These are phyloP conservation scores for Ogataea thermomethanolica DNA, from an alignment of 805 yeast genomes.

Conservation along the genomic window DNA sequence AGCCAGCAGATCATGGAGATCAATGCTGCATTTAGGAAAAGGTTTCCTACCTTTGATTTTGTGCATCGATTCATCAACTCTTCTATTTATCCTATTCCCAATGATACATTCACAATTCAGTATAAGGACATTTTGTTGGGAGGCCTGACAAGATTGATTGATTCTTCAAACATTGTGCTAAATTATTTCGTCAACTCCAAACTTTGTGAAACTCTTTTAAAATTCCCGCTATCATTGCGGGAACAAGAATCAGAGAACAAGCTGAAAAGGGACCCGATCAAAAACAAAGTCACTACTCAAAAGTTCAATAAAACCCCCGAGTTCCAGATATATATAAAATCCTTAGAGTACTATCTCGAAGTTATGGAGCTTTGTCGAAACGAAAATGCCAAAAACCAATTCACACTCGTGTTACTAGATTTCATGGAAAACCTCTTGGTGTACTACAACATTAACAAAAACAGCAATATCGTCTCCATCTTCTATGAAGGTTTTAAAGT, in stretches of 20 bases:
- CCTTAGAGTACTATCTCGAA: conserved; percentile 13
- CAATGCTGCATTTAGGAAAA: conserved; percentile 2
- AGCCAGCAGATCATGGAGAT: conserved; percentile 5
- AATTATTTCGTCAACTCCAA: conserved; percentile 13
- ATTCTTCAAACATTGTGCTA: conserved; percentile 6
- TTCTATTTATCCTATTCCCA: conserved; percentile 4
- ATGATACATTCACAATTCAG: conserved; percentile 9
- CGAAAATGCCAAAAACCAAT: conserved; percentile 10
- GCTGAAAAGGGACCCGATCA: conserved; percentile 12
- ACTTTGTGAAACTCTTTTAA: conserved; percentile 14
- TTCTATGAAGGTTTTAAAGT: conserved; percentile 19
- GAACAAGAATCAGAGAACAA: conserved; percentile 11
- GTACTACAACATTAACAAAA: conserved; percentile 9
- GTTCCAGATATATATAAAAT: conserved; percentile 9
- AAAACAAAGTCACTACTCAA: conserved; percentile 15
- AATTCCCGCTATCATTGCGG: conserved; percentile 14
- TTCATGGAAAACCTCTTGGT: conserved; percentile 14
- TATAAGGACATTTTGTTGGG: conserved; percentile 10
- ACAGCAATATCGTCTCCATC: conserved; percentile 10
- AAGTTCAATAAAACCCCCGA: conserved; percentile 13
- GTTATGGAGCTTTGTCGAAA: conserved; percentile 12
- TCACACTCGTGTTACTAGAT: conserved; percentile 10
- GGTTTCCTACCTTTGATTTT: conserved; percentile 21
- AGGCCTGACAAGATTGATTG: conserved; percentile 10
- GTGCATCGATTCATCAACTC: conserved; percentile 11